Evolutionary conservation across 2,329 filamentous ascomycete species (phyloP), one percentile per base, ranked within the genome.

Genomic region (Ophiostoma piceae): DNA sequence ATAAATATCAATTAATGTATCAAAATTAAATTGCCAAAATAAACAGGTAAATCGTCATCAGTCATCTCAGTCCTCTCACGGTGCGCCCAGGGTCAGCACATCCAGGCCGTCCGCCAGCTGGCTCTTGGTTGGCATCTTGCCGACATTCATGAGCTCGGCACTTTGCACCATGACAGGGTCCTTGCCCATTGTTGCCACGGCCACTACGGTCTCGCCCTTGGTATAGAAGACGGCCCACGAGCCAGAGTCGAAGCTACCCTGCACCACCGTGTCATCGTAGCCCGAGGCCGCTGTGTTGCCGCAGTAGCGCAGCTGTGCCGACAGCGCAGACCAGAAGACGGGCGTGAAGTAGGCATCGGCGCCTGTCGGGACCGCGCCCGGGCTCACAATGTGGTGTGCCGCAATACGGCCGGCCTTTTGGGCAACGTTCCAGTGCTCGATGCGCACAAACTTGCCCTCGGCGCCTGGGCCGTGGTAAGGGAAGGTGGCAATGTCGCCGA

Each of bases 381-480:
- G 85, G 75, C 90, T 83, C 74, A 88, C 85, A 76, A 99, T 97
- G 75, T 91, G 87, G 68, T 84, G 84, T 1, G 93, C 95, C 0
- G 90, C 94, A 32, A 86, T 85, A 62, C 94, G 91, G 2, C 95
- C 95, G 1, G 92, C 84, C 76, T 98, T 97, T 77, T 98, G 95
- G 4, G 95, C 95, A 2, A 99, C 95, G 79, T 97, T 94, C 95
- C 95, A 99, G 79, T 99, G 95, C 83, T 99, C 95, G 77, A 98
- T 97, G 73, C 95, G 90, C 0, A 90, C 87, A 22, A 85, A 84
- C 64, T 84, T 84, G 72, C 91, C 92, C 19, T 90, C 85, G 35
- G 92, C 90, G 32, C 92, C 93, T 0, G 95, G 95, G 1, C 95
- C 95, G 78, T 92, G 86, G 82, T 99, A 99, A 0, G 95, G 95